Evolutionary conservation across 2,329 filamentous ascomycete species (phyloP), one percentile per base, ranked within the genome.

Genomic region (Fusarium sp.): DNA sequence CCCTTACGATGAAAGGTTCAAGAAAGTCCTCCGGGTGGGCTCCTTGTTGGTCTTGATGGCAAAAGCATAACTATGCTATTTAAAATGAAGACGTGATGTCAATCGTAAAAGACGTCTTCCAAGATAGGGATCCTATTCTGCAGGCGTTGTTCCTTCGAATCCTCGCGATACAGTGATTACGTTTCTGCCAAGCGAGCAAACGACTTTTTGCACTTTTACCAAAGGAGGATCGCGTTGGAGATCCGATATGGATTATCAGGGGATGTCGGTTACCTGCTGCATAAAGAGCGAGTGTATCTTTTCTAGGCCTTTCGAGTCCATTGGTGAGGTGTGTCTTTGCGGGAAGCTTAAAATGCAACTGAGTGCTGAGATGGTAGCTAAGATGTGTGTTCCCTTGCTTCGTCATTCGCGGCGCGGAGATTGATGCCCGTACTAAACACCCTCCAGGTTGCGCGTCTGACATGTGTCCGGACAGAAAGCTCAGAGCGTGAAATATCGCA

Each of bases 201-300:
- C 45, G 39, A 0, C 26, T 61, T 1, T 28, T 61, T 34, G 24
- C 24, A 2, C 2, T 39, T 0, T 1, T 66, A 1, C 44, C 26
- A 5, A 52, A 43, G 11, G 20, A 24, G 0, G 33, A 10, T 0
- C 5, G 20, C 2, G 5, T 2, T 3, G 40, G 49, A 1, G 63
- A 66, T 6, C 28, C 14, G 1, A 1, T 66, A 1, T 66, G 55
- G 45, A 26, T 44, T 3, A 1, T 66, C 0, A n/a, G 11, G 8
- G 62, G 55, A 7, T 66, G 50, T 20, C 18, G 40, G 2, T 20
- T 61, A 2, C 63, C 55, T 11, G 17, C 43, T 26, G 31, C 26
- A 8, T 4, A 61, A 1, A 3, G 63, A 3, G 17, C 40, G 5
- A 52, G 24, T 9, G 2, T 3, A 9, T 18, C 8, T 0, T 44